Evolutionary conservation across 2,329 filamentous ascomycete species (phyloP).

Genomic region (Microascus cirrosus): DNA sequence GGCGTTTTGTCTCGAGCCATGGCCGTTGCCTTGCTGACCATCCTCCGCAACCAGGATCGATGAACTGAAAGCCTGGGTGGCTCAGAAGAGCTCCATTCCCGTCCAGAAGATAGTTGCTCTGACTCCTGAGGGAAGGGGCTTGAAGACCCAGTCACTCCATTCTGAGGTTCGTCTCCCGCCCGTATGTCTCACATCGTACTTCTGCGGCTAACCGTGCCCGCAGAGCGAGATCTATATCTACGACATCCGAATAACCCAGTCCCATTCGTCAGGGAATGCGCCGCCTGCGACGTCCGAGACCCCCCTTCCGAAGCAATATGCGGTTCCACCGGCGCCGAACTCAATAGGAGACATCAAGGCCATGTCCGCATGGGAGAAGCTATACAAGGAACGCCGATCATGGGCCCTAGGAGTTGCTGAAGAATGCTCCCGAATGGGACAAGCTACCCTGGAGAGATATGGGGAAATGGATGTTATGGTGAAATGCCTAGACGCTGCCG

Average conservation of each 20-base stretch:
- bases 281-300: constrained; percentile 34
- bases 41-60: constrained; percentile 51
- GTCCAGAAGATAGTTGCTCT: constrained; percentile 74
- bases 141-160: constrained; percentile 69
- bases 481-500: constrained; percentile 70
- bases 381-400: constrained; percentile 68
- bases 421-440: constrained; percentile 56
- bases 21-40: not conserved
- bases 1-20: not conserved
- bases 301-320: constrained; percentile 41
- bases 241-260: constrained; percentile 64
- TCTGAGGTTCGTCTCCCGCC: constrained; percentile 50
- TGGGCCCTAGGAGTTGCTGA: constrained; percentile 68
- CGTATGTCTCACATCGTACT: not conserved
- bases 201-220: not conserved
- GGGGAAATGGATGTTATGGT: constrained; percentile 66
- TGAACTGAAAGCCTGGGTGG: constrained; percentile 73
- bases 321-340: constrained; percentile 63
- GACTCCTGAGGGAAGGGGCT: constrained; percentile 72
- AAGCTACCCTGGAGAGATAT: constrained; percentile 52
- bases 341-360: constrained; percentile 70
- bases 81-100: constrained; percentile 62
- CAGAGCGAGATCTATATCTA: constrained; percentile 88
- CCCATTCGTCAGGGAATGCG: constrained; percentile 33
- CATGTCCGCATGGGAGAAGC: constrained; percentile 74